These are phyloP conservation scores for Quambalaria eucalypti DNA, from an alignment of 1,284 basidiomycete genomes.

Conservation along the genomic window DNA sequence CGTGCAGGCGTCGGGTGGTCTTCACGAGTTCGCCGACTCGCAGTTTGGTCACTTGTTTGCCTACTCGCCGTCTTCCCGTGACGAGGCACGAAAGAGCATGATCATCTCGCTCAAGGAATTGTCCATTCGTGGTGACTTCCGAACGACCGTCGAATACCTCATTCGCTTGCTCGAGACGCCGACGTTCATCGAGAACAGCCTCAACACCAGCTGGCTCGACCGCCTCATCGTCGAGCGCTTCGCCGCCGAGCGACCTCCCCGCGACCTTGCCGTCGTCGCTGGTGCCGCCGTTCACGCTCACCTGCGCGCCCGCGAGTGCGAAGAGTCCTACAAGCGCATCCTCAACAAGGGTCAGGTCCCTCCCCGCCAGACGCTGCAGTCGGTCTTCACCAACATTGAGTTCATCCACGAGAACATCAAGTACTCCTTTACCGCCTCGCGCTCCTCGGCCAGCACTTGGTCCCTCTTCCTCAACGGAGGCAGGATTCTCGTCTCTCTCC, in stretches of 20 bases:
- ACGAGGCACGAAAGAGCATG: conserved; percentile 97
- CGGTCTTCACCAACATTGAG: conserved; percentile 81
- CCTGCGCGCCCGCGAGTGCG: conserved; percentile 76
- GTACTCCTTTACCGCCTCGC: conserved; percentile 91
- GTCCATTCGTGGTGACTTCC: conserved; percentile 96
- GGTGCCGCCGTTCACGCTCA: conserved; percentile 91
- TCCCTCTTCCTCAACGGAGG: conserved; percentile 94
- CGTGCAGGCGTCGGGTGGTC: conserved; percentile 83
- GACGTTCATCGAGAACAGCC: conserved; percentile 91
- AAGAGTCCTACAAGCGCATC: conserved; percentile 86
- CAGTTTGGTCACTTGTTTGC: conserved; percentile 96
- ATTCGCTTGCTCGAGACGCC: conserved; percentile 95
- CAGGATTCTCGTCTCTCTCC: conserved; percentile 36
- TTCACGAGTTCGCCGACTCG: conserved; percentile 82
- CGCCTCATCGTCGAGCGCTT: conserved; percentile 88
- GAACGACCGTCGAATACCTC: conserved; percentile 87
- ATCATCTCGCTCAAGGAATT: conserved; percentile 97
- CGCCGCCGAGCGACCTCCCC: conserved; percentile 90
- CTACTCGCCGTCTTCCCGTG: conserved; percentile 81
- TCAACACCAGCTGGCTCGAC: conserved; percentile 98
- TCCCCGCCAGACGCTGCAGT: conserved; percentile 85
- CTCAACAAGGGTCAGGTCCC: conserved; percentile 98
- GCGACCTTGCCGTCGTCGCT: conserved; percentile 84
- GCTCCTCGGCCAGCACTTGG: conserved; percentile 79
- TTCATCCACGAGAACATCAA: conserved; percentile 87